Evolutionary conservation across 352 stramenopile species (phyloP), one percentile per base, ranked within the genome.

Genomic region (Globisporangium iwayamae): DNA sequence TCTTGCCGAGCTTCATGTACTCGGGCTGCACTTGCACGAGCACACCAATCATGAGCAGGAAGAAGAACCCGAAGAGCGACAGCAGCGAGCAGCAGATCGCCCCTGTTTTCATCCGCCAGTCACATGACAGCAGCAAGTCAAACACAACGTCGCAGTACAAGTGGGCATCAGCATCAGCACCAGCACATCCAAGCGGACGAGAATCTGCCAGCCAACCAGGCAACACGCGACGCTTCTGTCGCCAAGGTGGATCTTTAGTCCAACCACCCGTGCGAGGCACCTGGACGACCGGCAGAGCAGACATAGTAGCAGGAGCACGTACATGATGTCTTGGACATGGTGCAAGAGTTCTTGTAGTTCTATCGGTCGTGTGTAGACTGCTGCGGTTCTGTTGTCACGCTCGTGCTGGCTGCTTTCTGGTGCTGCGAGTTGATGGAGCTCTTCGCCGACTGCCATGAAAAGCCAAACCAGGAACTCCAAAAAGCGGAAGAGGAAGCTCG

Each of bases 1-100:
- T 84, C 67, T 90, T 91, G 73, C 79, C 73, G 14, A 91, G 78
- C 71, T 93, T 93, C 71, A 95, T 83, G 73, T 92, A 95, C 67
- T 95, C 68, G 10, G 86, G 86, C 63, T 95, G 86, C 45, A 82
- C 68, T 65, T 91, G 76, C 48, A 95, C 76, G 3, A 95, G 67
- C 30, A 91, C 60, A 18, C 73, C 86, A 50, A 95, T 72, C 14
- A 73, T 54, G 6, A 85, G 46, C 10, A 95, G 75, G 70, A 95
- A 95, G 48, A 95, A 57, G 64, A 85, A 89, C 48, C 86, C 86
- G 38, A 76, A 83, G 30, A 87, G 74, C 60, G 83, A 93, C 45
- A 95, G 59, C 67, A 92, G 60, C 43, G 86, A 87, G 70, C 84
- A 93, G 66, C 74, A 87, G 28, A 95, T 61, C 65, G 86, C 86